phyloP scores from a whole-genome alignment of 1,139 yeast genomes.

The Spencermartinsiella ligniputridi region DNA sequence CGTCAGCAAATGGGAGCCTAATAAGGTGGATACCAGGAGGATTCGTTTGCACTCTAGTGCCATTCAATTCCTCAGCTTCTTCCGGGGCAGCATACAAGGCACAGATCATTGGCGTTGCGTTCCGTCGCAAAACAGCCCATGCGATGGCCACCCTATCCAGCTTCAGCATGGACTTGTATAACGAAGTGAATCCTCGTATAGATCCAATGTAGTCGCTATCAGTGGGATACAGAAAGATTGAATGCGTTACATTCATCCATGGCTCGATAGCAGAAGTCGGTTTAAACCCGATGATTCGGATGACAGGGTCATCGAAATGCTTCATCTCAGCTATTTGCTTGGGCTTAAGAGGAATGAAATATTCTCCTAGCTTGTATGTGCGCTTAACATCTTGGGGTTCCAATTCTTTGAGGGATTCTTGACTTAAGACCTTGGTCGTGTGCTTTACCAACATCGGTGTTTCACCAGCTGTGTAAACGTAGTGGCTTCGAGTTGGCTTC shows the following conservation, averaged over 20 bases:
- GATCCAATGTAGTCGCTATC: conserved; percentile 60
- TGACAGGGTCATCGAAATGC: conserved; percentile 38
- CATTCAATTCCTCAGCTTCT: conserved; percentile 12
- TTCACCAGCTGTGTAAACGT: conserved; percentile 52
- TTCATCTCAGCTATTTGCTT: conserved; percentile 35
- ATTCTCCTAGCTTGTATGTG: conserved; percentile 45
- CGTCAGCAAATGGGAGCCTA: conserved; percentile 38
- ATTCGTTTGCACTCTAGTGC: conserved; percentile 13
- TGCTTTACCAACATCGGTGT: conserved; percentile 50
- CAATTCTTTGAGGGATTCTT: conserved; percentile 43
- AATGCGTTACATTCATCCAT: conserved; percentile 49
- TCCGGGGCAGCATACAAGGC: conserved; percentile 54
- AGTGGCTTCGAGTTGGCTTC: conserved; percentile 41
- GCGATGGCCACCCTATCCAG: conserved; percentile 55
- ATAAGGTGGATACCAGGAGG: conserved; percentile 37
- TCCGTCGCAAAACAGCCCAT: conserved; percentile 61
- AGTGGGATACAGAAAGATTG: conserved; percentile 59
- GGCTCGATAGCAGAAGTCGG: conserved; percentile 31
- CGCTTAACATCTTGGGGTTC: conserved; percentile 36
- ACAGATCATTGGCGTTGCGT: conserved; percentile 55
- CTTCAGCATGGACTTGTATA: conserved; percentile 54
- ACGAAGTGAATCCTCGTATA: conserved; percentile 57
- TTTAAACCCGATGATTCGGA: conserved; percentile 66
- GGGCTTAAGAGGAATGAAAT: conserved; percentile 38
- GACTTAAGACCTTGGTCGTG: conserved; percentile 39